A percentile compares a stretch with the other conserved stretches of the same genome.
These are phyloP conservation scores for Phytophthora tentaculata DNA, from an alignment of 352 stramenopile species.

Conservation along the genomic window DNA sequence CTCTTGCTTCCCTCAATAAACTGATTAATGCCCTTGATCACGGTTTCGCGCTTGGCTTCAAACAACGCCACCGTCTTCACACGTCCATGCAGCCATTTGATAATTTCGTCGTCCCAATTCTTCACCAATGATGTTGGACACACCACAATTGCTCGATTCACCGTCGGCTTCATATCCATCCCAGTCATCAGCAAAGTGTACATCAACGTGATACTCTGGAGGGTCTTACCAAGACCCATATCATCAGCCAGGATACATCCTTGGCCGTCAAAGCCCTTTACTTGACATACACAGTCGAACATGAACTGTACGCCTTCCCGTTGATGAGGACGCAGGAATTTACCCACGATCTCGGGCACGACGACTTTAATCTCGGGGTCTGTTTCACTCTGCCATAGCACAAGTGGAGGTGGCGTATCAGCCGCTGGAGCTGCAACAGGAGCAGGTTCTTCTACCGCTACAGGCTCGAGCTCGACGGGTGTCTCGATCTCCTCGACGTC, in stretches of 20 bases:
- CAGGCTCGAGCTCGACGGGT: slow-evolving; percentile 32
- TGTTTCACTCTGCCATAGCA: slow-evolving; percentile 82
- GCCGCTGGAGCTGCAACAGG: slow-evolving; percentile 19
- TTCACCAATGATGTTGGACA: slow-evolving; percentile 89
- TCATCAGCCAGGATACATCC: slow-evolving; percentile 90
- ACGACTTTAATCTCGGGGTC: slow-evolving; percentile 71
- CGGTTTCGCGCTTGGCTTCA: slow-evolving; percentile 80
- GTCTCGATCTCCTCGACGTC: slow-evolving; percentile 68
- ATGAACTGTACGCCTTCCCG: slow-evolving; percentile 97
- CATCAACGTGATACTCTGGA: slow-evolving; percentile 90
- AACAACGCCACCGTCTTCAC: slow-evolving; percentile 87
- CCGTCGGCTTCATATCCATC: slow-evolving; percentile 70
- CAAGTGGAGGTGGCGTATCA: slow-evolving; percentile 66
- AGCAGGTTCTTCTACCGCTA: slow-evolving; percentile 29
- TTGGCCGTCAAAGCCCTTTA: slow-evolving; percentile 80
- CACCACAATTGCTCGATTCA: slow-evolving; percentile 79
- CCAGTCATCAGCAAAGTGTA: slow-evolving; percentile 83
- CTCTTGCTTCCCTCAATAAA: slow-evolving; percentile 86
- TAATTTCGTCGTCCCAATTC: slow-evolving; percentile 92
- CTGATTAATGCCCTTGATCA: slow-evolving; percentile 84
- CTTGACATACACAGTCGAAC: slow-evolving; percentile 94
- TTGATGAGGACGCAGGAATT: slow-evolving; percentile 96
- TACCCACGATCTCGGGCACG: slow-evolving; percentile 92
- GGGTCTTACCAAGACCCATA: slow-evolving; percentile 89
- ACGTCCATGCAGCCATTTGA: slow-evolving; percentile 86